phyloP scores from a whole-genome alignment of 257 asterid genomes.

The Plantago elongata region DNA sequence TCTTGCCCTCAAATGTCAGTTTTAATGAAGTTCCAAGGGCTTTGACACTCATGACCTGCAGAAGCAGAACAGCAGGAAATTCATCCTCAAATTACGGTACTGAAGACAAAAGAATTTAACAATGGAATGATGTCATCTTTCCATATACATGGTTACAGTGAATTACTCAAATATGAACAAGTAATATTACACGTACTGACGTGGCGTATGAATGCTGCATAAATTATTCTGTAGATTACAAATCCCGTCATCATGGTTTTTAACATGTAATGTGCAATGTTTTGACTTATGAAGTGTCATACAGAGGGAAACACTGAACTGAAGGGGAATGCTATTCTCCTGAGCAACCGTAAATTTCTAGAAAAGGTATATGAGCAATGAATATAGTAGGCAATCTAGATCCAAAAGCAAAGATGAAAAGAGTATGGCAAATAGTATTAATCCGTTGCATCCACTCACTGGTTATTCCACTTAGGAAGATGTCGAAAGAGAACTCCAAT shows the following conservation, averaged over 20 bases:
- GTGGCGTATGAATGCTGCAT: neutral
- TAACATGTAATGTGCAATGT: no score
- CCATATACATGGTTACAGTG: neutral
- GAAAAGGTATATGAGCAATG: no score
- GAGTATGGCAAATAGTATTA: neutral
- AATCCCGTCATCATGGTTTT: no score
- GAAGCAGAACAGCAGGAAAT: constrained; percentile 5
- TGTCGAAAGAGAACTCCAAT: neutral
- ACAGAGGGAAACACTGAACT: no score
- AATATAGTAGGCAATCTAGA: no score
- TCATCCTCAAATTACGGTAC: constrained; percentile 12
- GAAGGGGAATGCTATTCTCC: no score
- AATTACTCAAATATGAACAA: neutral
- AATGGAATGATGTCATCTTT: neutral
- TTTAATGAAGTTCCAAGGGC: constrained; percentile 83
- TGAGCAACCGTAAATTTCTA: no score
- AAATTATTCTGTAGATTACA: neutral
- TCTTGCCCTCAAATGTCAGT: constrained; percentile 80
- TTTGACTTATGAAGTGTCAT: no score
- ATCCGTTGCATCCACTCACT: neutral
- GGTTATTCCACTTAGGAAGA: neutral
- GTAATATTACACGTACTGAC: neutral
- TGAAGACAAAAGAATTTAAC: neutral
- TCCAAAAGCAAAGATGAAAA: no score
- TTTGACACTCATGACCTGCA: constrained; percentile 91